A percentile compares a stretch with the other conserved stretches of the same genome.
Conservation (phyloP, 805 yeast species). For the Kodamaea nitidulidarum region DNA sequence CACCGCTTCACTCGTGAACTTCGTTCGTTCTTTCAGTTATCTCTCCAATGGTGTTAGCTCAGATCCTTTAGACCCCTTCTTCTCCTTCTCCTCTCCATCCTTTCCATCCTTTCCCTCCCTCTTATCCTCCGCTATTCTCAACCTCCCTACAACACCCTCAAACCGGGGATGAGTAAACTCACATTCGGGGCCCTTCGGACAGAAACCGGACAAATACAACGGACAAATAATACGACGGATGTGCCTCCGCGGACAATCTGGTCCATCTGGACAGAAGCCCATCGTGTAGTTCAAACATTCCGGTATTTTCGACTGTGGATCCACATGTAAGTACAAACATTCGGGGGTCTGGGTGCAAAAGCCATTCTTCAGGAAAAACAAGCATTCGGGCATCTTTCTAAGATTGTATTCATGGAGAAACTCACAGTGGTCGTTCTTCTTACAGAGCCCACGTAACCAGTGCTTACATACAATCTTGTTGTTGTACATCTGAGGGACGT, state of each 20-base stretch:
- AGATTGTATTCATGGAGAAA: constrained; percentile 92
- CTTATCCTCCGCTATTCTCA: constrained; percentile 28
- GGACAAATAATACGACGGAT: constrained; percentile 74
- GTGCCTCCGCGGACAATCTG: constrained; percentile 78
- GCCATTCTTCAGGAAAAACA: constrained; percentile 77
- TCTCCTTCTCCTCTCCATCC: no score
- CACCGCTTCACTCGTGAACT: background rate
- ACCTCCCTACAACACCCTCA: constrained; percentile 37
- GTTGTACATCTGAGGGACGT: constrained; percentile 51
- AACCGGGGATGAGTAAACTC: constrained; percentile 82
- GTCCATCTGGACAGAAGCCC: constrained; percentile 93
- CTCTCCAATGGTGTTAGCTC: no score
- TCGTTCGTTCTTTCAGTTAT: no score
- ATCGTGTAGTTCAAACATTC: constrained; percentile 76
- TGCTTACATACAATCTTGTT: constrained; percentile 88
- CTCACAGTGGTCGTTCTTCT: constrained; percentile 95
- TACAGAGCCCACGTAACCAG: constrained; percentile 96
- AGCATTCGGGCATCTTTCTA: constrained; percentile 95
- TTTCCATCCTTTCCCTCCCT: background rate
- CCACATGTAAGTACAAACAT: constrained; percentile 88
- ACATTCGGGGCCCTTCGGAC: constrained; percentile 48
- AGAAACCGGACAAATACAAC: constrained; percentile 67
- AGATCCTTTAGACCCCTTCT: no score
- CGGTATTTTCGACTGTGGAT: constrained; percentile 84
- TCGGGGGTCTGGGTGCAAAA: constrained; percentile 91